Base-by-base conservation (phyloP, 306 rosid genomes). In the Glycine soja region DNA sequence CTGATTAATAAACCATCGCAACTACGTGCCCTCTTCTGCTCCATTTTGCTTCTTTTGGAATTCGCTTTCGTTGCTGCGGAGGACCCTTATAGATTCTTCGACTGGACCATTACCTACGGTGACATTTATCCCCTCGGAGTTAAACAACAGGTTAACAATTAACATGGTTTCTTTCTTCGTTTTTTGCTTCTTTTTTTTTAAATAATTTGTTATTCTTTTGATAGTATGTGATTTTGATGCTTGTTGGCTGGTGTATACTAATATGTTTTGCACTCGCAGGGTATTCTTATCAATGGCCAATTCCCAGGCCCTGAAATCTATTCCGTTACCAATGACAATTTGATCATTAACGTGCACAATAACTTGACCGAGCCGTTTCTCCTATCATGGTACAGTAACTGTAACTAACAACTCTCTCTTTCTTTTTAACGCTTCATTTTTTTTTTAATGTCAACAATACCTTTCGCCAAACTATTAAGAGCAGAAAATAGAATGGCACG, bases 231-330 rank as follows among this genome's bases (percentile, higher is more conserved):
- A 24, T 69, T 5, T 24, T 5, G 50, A 48, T 58, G 72, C 5
- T 7, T 65, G 1, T 7, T 65, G 1, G 30, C 30, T 24, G 30
- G 30, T 24, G 30, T 24, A 24, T 24, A 1, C 30, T 9, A 11
- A 15, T 18, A 24, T 24, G 30, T 24, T 18, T 63, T 80, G 71
- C 36, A 64, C 16, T 73, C 62, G 80, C 83, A 92, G 98, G 98
- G 97, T 0, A 94, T 94, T 86, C 91, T 92, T 1, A 91, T 94
- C 8, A 92, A 94, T 67, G 98, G 98, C 0, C 92, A 91, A 67
- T 94, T 92, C 80, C 98, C 97, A 3, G 98, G 98, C 8, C 98
- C 98, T 0, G 91, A 92, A 19, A 86, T 94, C 10, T 89, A 86
- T 10, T 83, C 94, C 0, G 97, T 92, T 32, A 94, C 98, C 67